Percentiles rank a stretch among this genome's conserved stretches.
These are phyloP conservation scores for Neurospora sp. DNA, from an alignment of 495 filamentous ascomycete species.

Conservation along the genomic window DNA sequence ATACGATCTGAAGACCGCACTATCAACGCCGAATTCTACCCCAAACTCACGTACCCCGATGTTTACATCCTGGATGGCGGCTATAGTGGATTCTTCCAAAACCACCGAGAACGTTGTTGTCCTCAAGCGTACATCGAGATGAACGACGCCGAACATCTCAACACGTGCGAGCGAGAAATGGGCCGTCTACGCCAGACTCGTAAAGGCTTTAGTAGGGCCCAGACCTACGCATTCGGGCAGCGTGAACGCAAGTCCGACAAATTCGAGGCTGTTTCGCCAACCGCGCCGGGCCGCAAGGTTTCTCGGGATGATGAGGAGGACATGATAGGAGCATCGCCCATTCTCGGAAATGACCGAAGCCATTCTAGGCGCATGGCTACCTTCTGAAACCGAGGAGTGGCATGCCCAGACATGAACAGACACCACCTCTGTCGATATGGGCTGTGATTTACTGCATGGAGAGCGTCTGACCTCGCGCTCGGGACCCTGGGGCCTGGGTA, in stretches of 20 bases:
- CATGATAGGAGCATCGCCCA: slow-evolving; percentile 46
- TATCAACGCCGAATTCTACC: slow-evolving; percentile 73
- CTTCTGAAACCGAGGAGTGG: slow-evolving; percentile 35
- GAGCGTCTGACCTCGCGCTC: background rate
- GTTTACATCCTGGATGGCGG: slow-evolving; percentile 95
- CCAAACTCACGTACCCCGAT: slow-evolving; percentile 82
- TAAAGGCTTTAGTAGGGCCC: slow-evolving; percentile 72
- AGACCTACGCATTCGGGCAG: slow-evolving; percentile 88
- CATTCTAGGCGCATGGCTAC: slow-evolving; percentile 63
- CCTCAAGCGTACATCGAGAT: slow-evolving; percentile 96
- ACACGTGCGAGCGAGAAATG: slow-evolving; percentile 88
- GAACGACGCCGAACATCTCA: slow-evolving; percentile 77
- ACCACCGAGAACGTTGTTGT: slow-evolving; percentile 68
- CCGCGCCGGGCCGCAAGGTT: slow-evolving; percentile 46
- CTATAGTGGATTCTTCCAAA: slow-evolving; percentile 82
- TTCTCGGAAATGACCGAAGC: slow-evolving; percentile 39
- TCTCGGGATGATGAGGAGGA: slow-evolving; percentile 29
- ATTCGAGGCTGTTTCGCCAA: slow-evolving; percentile 52
- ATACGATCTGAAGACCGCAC: slow-evolving; percentile 80
- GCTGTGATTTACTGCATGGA: background rate
- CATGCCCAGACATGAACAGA: background rate
- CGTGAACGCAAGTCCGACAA: slow-evolving; percentile 29
- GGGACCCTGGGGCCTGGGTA: background rate
- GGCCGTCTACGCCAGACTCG: slow-evolving; percentile 71
- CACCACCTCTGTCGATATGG: background rate